phyloP scores from a whole-genome alignment of 345 rosid species.

The Citrus unshiu region DNA sequence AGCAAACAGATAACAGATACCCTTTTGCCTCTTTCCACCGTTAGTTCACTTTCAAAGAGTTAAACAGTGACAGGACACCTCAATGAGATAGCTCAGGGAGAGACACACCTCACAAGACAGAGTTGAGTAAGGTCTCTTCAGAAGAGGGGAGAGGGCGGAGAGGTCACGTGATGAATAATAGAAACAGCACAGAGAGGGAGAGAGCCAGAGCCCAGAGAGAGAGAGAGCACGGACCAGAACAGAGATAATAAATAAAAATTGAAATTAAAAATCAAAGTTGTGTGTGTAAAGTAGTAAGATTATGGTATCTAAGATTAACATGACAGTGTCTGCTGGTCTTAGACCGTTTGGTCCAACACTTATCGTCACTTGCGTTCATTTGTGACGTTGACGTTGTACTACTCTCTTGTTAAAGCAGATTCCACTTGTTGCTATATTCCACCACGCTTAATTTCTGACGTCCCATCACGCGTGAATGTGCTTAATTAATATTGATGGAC shows the following conservation, averaged over 20 bases:
- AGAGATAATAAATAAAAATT: neutral
- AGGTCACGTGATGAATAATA: slow-evolving; percentile 57
- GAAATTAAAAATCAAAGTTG: neutral
- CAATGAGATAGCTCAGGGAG: neutral
- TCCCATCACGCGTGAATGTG: neutral
- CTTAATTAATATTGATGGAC: no score
- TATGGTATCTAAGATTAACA: neutral
- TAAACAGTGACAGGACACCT: neutral
- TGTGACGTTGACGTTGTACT: slow-evolving; percentile 4
- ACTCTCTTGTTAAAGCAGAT: neutral
- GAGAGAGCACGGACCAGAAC: slow-evolving; percentile 8
- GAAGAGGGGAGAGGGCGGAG: neutral
- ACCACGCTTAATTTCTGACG: neutral
- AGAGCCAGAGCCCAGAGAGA: neutral
- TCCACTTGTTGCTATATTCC: neutral
- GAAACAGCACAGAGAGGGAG: slow-evolving; percentile 17
- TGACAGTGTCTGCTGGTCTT: slow-evolving; percentile 18
- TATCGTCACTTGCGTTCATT: slow-evolving; percentile 3
- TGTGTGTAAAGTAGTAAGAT: neutral
- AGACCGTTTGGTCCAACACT: slow-evolving; percentile 14
- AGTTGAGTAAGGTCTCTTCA: neutral
- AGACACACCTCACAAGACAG: neutral
- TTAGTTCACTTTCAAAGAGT: slow-evolving; percentile 13
- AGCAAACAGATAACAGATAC: slow-evolving; percentile 9
- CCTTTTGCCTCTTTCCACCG: slow-evolving; percentile 18